These are phyloP conservation scores for Sugiyamaella paludigena DNA, from an alignment of 1,139 yeast genomes.

Conservation along the genomic window DNA sequence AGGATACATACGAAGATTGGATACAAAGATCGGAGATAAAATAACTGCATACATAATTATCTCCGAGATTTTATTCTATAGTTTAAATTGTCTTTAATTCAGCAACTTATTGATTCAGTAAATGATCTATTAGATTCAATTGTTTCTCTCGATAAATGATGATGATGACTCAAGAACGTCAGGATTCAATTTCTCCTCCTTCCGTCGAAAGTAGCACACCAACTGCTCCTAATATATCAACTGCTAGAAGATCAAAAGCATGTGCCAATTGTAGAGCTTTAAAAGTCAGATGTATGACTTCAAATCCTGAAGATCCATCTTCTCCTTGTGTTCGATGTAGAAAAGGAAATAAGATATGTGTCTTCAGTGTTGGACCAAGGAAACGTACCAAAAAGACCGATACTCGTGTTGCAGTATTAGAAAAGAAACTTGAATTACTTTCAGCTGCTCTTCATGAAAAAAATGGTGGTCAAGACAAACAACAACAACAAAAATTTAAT, in stretches of 20 bases:
- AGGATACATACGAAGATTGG: too few species aligned
- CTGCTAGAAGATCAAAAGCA: constrained; percentile 50
- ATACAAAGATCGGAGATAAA: too few species aligned
- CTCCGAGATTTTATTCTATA: too few species aligned
- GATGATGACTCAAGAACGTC: too few species aligned
- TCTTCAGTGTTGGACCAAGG: constrained; percentile 61
- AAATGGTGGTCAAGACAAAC: constrained; percentile 14
- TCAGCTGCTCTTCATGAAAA: constrained; percentile 18
- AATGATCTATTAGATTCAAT: too few species aligned
- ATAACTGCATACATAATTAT: too few species aligned
- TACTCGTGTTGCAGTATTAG: constrained; percentile 39
- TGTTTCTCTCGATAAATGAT: too few species aligned
- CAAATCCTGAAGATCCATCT: constrained; percentile 54
- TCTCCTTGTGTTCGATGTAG: constrained; percentile 76
- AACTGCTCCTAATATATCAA: too few species aligned
- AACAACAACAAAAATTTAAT: not conserved
- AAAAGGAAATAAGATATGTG: constrained; percentile 62
- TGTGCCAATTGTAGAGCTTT: constrained; percentile 78
- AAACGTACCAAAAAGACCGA: constrained; percentile 47
- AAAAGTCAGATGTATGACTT: constrained; percentile 79
- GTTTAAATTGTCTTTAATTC: too few species aligned
- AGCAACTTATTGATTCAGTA: too few species aligned
- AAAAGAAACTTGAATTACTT: constrained; percentile 37
- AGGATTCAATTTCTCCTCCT: too few species aligned
- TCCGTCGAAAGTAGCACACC: too few species aligned